A percentile compares a stretch with the other conserved stretches of the same genome.
These are phyloP conservation scores for Cronartium quercuum DNA, from an alignment of 1,284 basidiomycete species.

Conservation along the genomic window DNA sequence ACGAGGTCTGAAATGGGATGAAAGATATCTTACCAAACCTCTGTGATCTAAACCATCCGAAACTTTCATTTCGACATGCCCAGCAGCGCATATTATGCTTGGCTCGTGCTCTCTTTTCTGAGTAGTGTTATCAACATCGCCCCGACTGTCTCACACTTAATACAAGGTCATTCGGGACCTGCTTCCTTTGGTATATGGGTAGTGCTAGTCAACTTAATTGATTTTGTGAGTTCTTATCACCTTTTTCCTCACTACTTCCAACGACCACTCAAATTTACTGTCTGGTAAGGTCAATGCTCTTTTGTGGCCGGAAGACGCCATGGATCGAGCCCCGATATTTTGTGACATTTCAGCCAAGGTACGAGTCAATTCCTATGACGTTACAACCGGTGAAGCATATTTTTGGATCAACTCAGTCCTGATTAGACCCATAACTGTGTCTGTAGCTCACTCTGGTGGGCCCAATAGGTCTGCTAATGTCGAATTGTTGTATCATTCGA, in stretches of 20 bases:
- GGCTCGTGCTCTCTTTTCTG: slow-evolving; percentile 9
- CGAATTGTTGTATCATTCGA: slow-evolving; percentile 36
- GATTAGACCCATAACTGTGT: background rate
- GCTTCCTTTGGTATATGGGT: slow-evolving; percentile 26
- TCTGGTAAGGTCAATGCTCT: slow-evolving; percentile 22
- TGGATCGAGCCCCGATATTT: slow-evolving; percentile 28
- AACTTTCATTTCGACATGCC: background rate
- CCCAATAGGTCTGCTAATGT: slow-evolving; percentile 12
- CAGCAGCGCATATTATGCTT: background rate
- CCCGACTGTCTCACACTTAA: slow-evolving; percentile 2
- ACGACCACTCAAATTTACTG: background rate
- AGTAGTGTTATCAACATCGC: slow-evolving; percentile 1
- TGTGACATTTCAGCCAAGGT: slow-evolving; percentile 32
- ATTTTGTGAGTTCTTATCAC: background rate
- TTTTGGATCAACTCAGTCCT: background rate
- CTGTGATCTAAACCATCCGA: no score
- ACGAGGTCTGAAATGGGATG: no score
- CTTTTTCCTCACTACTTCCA: background rate
- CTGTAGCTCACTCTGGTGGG: slow-evolving; percentile 21
- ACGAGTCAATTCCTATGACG: background rate
- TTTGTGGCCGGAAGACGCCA: slow-evolving; percentile 25
- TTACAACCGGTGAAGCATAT: background rate
- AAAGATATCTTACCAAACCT: no score
- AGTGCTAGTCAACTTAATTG: background rate
- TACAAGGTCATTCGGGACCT: slow-evolving; percentile 28